A percentile compares a stretch with the other conserved stretches of the same genome.
phyloP scores from a whole-genome alignment of 2,329 filamentous ascomycete species.

The Falciphora oryzae region DNA sequence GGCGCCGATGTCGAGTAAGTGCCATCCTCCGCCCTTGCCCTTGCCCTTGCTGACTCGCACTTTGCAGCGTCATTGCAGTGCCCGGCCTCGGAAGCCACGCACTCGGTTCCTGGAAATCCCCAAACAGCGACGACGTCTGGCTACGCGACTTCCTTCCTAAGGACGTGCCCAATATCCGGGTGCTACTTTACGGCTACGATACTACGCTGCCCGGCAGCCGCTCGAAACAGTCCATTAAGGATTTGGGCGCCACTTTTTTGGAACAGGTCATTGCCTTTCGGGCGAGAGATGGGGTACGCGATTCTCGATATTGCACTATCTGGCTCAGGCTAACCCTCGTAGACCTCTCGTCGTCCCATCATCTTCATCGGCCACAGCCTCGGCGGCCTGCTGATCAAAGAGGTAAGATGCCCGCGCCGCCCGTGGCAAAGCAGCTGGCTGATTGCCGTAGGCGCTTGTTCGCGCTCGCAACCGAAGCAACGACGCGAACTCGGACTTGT shows the following conservation, averaged over 20 bases:
- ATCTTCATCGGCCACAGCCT: constrained; percentile 23
- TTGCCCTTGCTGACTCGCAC: constrained; percentile 9
- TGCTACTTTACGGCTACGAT: constrained; percentile 27
- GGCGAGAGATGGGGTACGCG: not conserved
- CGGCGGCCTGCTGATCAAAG: constrained; percentile 23
- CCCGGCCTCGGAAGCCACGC: constrained; percentile 24
- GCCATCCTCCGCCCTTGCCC: not conserved
- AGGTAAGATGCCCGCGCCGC: constrained; percentile 14
- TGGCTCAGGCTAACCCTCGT: constrained; percentile 16
- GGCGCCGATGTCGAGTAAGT: constrained; percentile 19
- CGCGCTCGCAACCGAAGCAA: constrained; percentile 4
- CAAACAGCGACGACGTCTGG: constrained; percentile 21
- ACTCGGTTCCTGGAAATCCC: constrained; percentile 24
- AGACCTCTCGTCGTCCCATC: constrained; percentile 16
- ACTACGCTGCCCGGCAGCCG: constrained; percentile 18
- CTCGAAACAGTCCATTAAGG: constrained; percentile 15
- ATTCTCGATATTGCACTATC: not conserved
- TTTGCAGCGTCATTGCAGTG: constrained; percentile 23
- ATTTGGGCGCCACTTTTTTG: not conserved
- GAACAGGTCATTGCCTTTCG: not conserved
- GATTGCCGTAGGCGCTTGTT: constrained; percentile 2
- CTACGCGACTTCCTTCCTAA: constrained; percentile 23
- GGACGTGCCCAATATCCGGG: constrained; percentile 18
- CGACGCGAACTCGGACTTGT: constrained; percentile 11
- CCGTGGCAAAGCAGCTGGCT: not conserved